A percentile compares a stretch with the other conserved stretches of the same genome.
Conservation (phyloP, 2,329 filamentous ascomycete genomes). For the Fusarium brevicatenulatum region DNA sequence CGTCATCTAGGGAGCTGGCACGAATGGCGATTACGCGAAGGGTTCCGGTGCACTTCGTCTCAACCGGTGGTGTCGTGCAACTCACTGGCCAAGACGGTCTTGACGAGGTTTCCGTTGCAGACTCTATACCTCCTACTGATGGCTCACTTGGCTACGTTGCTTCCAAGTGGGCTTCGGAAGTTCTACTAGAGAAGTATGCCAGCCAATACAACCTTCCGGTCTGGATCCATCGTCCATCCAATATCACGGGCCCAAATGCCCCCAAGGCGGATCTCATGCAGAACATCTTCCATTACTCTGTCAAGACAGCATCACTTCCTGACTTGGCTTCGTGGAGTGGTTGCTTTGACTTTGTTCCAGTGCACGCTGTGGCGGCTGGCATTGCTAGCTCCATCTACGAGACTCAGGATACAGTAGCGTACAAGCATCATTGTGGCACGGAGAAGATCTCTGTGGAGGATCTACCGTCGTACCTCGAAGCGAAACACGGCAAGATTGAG, state of each 20-base stretch:
- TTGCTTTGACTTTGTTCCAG: constrained; percentile 5
- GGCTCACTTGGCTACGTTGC: constrained; percentile 45
- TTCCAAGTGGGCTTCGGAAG: constrained; percentile 50
- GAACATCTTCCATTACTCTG: constrained; percentile 2
- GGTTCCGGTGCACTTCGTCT: constrained; percentile 53
- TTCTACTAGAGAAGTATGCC: constrained; percentile 37
- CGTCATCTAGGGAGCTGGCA: constrained; percentile 45
- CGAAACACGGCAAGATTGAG: background rate
- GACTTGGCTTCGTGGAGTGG: constrained; percentile 8
- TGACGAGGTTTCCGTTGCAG: background rate
- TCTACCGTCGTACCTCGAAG: background rate
- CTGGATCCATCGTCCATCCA: constrained; percentile 2
- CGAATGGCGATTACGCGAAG: constrained; percentile 30
- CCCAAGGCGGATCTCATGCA: background rate
- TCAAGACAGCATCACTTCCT: background rate
- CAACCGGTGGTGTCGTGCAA: constrained; percentile 34
- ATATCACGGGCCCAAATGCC: background rate
- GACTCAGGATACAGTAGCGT: background rate
- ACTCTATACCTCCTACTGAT: background rate
- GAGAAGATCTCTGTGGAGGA: background rate
- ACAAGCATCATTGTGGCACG: background rate
- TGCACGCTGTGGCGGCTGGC: background rate
- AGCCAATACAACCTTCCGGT: background rate
- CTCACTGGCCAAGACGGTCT: constrained; percentile 22
- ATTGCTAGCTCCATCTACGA: background rate